Evolutionary conservation across 257 asterid species (phyloP).

Genomic region (Echium plantagineum): DNA sequence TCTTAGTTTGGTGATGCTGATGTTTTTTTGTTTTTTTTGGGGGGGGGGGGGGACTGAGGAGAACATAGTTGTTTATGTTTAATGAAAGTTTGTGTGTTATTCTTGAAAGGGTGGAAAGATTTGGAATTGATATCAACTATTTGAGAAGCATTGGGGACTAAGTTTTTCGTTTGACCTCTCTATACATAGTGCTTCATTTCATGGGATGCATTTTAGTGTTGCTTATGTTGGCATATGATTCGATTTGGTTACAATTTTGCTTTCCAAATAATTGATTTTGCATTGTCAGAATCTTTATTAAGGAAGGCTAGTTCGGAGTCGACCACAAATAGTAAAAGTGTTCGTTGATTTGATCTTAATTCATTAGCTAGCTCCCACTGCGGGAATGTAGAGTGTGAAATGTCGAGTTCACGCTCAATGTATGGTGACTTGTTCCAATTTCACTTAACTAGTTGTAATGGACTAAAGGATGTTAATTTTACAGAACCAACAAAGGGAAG

Average conservation of each 20-base stretch:
- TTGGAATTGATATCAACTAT: not conserved
- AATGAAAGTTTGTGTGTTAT: not conserved
- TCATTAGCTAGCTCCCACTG: not conserved
- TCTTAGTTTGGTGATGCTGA: too few species aligned
- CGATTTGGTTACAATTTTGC: not conserved
- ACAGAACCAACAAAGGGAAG: constrained; percentile 21
- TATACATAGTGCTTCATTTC: too few species aligned
- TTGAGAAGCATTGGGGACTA: not conserved
- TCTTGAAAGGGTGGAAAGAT: not conserved
- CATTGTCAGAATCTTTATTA: not conserved
- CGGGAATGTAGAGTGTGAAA: not conserved
- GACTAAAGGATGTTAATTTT: constrained; percentile 6
- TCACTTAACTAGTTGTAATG: too few species aligned
- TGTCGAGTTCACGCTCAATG: not conserved
- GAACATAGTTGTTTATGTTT: too few species aligned
- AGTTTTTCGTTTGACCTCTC: too few species aligned
- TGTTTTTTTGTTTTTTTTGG: too few species aligned
- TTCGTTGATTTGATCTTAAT: not conserved
- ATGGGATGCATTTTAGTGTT: too few species aligned
- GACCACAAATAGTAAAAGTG: not conserved
- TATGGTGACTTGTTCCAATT: not conserved
- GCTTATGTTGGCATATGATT: not conserved
- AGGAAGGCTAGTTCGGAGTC: not conserved
- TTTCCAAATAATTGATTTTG: not conserved
- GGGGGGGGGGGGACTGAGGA: too few species aligned